Conservation (phyloP, 2,329 filamentous ascomycete genomes). For the Fusarium ramigenum region DNA sequence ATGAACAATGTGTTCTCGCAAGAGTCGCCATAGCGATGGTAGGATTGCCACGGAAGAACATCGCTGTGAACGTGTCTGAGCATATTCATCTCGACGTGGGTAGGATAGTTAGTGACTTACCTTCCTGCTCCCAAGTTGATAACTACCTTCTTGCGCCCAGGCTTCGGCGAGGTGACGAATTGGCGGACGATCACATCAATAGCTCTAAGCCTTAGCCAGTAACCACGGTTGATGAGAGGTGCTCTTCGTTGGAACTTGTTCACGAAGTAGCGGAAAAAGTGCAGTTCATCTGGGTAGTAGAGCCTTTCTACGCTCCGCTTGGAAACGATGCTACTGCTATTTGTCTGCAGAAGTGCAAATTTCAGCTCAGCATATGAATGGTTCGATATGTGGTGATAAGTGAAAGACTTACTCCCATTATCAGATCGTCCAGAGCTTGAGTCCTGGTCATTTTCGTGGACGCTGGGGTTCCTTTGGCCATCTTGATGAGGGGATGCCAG, state of each 20-base stretch:
- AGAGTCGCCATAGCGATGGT: conserved; percentile 69
- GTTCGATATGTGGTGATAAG: neutral
- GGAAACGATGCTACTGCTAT: conserved; percentile 90
- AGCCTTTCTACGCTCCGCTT: conserved; percentile 92
- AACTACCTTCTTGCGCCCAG: conserved; percentile 72
- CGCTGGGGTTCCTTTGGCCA: conserved; percentile 23
- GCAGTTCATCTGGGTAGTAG: conserved; percentile 79
- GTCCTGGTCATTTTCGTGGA: conserved; percentile 36
- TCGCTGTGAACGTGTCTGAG: conserved; percentile 66
- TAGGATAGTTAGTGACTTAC: conserved; percentile 61
- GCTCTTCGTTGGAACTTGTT: conserved; percentile 82
- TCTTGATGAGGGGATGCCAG: neutral
- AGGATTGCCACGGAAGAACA: conserved; percentile 85
- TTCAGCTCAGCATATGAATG: neutral
- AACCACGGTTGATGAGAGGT: conserved; percentile 91
- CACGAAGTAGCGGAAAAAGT: conserved; percentile 90
- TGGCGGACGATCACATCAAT: conserved; percentile 77
- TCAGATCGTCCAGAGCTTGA: conserved; percentile 58
- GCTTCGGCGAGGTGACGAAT: conserved; percentile 69
- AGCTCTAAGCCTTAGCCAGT: conserved; percentile 85
- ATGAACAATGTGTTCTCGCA: conserved; percentile 74
- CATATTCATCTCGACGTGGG: neutral
- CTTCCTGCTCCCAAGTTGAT: conserved; percentile 91
- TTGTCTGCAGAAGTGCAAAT: conserved; percentile 66
- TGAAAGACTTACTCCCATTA: conserved; percentile 61